Base-by-base conservation (phyloP, 306 rosid genomes). In the Vicia faba region DNA sequence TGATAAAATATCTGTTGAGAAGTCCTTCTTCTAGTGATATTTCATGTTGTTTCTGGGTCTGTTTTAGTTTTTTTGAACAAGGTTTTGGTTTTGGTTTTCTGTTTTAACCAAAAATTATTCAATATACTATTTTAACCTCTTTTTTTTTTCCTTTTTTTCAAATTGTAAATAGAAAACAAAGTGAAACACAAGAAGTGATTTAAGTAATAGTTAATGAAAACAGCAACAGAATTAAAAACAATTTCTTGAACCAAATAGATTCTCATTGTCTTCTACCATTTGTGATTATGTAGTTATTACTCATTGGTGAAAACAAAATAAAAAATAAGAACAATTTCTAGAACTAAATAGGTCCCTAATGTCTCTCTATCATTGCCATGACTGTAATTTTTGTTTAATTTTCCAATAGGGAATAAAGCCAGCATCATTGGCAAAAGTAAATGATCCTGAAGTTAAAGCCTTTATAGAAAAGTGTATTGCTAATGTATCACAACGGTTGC, bases 381-480 rank as follows among this genome's bases (percentile, higher is more conserved):
- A 51, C 20, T 51, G 20, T 64, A 10, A 23, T 51, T 66, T 29
- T 26, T 71, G 31, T 71, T 80, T 70, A 65, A 40, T 76, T 71
- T 50, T 45, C 73, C 86, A 78, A 81, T 68, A 95, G 99, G 99
- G 99, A 72, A 80, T 82, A 74, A 95, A 88, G 81, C 97, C 97
- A 26, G 96, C 95, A 26, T 95, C 97, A 31, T 68, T 95, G 80
- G 89, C 86, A 36, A 95, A 86, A 81, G 97, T 95, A 29, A 69
- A 77, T 43, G 79, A 95, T 78, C 82, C 79, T 49, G 75, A 76
- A 66, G 87, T 95, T 60, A 91, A 39, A 79, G 83, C 87, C 71
- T 91, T 95, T 74, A 87, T 95, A 19, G 96, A 85, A 68, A 95
- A 91, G 75, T 95, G 99, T 79, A 85, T 87, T 33, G 85, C 91